Percentiles rank a stretch among this genome's conserved stretches.
Evolutionary conservation across 306 rosid species (phyloP).

Genomic region (Pyrus pyrifolia): DNA sequence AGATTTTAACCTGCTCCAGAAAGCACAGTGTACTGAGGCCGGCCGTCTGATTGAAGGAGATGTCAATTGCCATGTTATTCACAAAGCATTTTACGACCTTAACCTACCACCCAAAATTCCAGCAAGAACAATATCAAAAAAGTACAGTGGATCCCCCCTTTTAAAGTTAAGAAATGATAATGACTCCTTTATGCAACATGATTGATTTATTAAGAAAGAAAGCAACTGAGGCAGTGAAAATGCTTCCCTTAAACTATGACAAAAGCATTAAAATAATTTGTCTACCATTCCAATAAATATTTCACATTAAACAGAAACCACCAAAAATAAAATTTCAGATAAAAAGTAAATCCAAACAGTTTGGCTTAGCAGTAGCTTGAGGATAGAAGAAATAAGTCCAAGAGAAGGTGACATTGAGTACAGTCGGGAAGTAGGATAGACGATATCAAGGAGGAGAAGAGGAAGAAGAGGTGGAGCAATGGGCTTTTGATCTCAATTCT

Average conservation of each 20-base stretch:
- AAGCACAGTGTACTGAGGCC: conserved; percentile 55
- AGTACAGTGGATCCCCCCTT: conserved; percentile 4
- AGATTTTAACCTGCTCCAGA: conserved; percentile 54
- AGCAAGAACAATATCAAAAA: background rate
- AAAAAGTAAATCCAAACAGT: background rate
- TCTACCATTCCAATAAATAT: background rate
- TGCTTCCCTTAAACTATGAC: background rate
- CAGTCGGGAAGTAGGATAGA: background rate
- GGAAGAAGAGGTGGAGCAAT: background rate
- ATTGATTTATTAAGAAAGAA: background rate
- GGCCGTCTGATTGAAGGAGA: conserved; percentile 63
- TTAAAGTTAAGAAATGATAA: background rate
- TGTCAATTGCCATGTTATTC: conserved; percentile 48
- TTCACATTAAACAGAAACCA: background rate
- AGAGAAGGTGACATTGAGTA: background rate
- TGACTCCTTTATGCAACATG: background rate
- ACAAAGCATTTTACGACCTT: conserved; percentile 54
- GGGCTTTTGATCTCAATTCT: background rate
- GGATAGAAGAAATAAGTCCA: background rate
- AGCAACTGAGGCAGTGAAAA: background rate
- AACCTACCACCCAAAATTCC: conserved; percentile 44
- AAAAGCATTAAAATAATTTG: background rate
- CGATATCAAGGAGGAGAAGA: background rate
- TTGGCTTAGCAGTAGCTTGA: background rate
- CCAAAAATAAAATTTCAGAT: background rate